A percentile compares a stretch with the other conserved stretches of the same genome.
Evolutionary conservation across 345 rosid genomes (phyloP).

Genomic region (Citrus sinensis): DNA sequence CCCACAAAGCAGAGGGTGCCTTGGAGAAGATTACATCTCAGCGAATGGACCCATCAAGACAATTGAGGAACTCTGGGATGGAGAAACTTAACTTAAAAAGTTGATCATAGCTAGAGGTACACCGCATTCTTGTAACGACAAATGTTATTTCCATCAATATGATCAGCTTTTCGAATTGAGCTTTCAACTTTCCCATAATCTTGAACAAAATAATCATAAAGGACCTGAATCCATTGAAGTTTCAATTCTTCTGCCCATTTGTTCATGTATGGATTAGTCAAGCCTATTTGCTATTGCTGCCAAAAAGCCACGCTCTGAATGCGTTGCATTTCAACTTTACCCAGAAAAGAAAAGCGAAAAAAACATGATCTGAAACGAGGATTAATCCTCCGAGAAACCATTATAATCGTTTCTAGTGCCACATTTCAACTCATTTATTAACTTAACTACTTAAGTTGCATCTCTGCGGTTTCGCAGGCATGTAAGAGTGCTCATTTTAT

Average conservation of each 20-base stretch:
- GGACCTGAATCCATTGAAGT: too few relatives aligned
- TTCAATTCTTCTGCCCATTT: too few relatives aligned
- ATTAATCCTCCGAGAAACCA: not conserved
- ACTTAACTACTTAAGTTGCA: not conserved
- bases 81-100: conserved; percentile 24
- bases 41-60: conserved; percentile 33
- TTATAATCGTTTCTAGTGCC: not conserved
- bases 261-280: not conserved
- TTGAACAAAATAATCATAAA: not conserved
- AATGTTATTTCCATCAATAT: not conserved
- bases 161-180: not conserved
- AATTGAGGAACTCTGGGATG: conserved; percentile 47
- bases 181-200: not conserved
- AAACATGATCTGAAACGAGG: too few relatives aligned
- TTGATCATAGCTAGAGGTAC: not conserved
- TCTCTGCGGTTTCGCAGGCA: not conserved
- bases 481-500: not conserved
- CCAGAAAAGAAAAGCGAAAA: too few relatives aligned
- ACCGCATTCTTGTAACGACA: not conserved
- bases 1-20: conserved; percentile 41
- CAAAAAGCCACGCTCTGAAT: not conserved
- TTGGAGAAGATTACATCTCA: conserved; percentile 30
- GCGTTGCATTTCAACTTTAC: not conserved
- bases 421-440: not conserved
- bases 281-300: not conserved